Conservation (phyloP, 1,284 basidiomycete genomes). For the Leucoagaricus sp. region DNA sequence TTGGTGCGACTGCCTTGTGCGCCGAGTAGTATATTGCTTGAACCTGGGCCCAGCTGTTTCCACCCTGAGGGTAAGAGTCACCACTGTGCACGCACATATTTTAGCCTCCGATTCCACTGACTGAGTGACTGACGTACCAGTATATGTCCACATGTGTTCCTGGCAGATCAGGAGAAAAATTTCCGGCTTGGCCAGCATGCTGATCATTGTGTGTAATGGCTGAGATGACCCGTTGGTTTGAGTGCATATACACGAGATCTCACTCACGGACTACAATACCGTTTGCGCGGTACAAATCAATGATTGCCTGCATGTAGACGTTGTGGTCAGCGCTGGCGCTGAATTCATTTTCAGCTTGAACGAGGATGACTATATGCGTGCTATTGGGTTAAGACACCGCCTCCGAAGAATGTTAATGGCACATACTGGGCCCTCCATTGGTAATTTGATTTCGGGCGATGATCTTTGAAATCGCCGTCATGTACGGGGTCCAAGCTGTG, state of each 20-base stretch:
- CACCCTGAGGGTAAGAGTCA: conserved; percentile 51
- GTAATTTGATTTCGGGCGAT: conserved; percentile 54
- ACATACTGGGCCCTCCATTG: conserved; percentile 49
- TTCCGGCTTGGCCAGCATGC: conserved; percentile 42
- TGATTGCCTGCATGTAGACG: conserved; percentile 52
- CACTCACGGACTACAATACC: conserved; percentile 51
- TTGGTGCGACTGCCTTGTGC: conserved; percentile 43
- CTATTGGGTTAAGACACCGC: not conserved
- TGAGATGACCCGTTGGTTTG: conserved; percentile 19
- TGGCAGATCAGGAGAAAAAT: conserved; percentile 48
- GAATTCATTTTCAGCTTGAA: conserved; percentile 63
- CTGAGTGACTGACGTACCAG: conserved; percentile 31
- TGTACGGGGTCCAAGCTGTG: conserved; percentile 54
- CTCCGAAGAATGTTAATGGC: not conserved
- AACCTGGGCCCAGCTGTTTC: conserved; percentile 46
- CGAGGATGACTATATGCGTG: conserved; percentile 44
- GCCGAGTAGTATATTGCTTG: conserved; percentile 48
- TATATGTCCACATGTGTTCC: conserved; percentile 49
- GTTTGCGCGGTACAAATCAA: conserved; percentile 45
- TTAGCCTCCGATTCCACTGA: too few relatives aligned
- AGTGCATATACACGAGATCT: too few relatives aligned
- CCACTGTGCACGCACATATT: conserved; percentile 34
- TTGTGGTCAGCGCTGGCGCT: conserved; percentile 40
- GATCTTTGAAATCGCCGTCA: conserved; percentile 49
- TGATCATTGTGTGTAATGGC: conserved; percentile 51